Evolutionary conservation across 768 basidiomycete genomes (phyloP), one percentile per base, ranked within the genome.

Genomic region (Imleria badia): DNA sequence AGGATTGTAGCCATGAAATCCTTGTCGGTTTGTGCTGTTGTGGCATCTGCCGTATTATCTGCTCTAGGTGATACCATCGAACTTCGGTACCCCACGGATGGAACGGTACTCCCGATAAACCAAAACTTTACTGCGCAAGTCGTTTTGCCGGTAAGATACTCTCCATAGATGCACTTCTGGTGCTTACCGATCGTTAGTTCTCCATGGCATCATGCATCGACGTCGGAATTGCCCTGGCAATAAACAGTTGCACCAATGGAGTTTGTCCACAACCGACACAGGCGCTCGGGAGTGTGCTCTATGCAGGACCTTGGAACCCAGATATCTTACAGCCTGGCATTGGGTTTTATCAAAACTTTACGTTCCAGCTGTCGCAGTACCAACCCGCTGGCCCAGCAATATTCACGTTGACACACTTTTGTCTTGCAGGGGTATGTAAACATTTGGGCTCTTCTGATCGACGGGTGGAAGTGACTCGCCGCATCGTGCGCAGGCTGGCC

Each of bases 301-400:
- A 65, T 34, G 63, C 67, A 9, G 65, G 65, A 9, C 36, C 52
- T 7, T 63, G 56, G 59, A 43, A 56, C 10, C 61, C 53, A 13
- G 6, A 30, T n/a, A 52, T 41, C 31, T 23, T 45, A 12, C 29
- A 26, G 5, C 48, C 51, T 23, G 46, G 38, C 7, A 23, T 52
- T 6, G 63, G 57, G 31, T 52, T 40, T 51, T 66, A 69, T 44
- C 60, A 60, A 35, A 67, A 60, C 51, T 60, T 68, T 19, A 59
- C 59, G 9, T 48, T 61, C 33, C 39, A 48, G 34, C 39, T 56
- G 31, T 44, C 42, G 14, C 52, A 58, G 30, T 56, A 66, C 34
- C 31, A 56, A 40, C 52, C 51, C 5, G 43, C 53, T 17, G 60
- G 58, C 9, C 20, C 12, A 40, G 65, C 50, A 1, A 62, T 62